Evolutionary conservation across 306 rosid species (phyloP).

Genomic region (Quillaja saponaria): DNA sequence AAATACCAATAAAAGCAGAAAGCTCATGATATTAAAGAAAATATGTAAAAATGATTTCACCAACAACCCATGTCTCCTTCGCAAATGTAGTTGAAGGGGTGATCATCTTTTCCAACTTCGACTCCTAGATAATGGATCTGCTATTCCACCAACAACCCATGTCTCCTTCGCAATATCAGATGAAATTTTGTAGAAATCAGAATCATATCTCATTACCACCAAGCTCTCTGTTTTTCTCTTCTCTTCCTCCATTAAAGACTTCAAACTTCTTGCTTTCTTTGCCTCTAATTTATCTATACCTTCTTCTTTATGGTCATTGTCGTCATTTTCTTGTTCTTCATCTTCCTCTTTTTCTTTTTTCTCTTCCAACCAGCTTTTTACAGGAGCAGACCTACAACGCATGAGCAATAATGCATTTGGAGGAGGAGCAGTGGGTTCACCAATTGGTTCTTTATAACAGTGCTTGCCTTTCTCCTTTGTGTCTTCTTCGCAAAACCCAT

Average conservation of each 20-base stretch:
- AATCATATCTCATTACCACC: slow-evolving; percentile 55
- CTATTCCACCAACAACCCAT: slow-evolving; percentile 75
- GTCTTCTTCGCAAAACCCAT: slow-evolving; percentile 35
- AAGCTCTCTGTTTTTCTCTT: slow-evolving; percentile 46
- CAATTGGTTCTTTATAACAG: slow-evolving; percentile 12
- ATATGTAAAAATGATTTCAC: no score
- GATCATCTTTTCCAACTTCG: slow-evolving; percentile 79
- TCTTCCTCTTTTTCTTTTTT: slow-evolving; percentile 20
- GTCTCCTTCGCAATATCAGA: slow-evolving; percentile 82
- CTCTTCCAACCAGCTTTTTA: slow-evolving; percentile 66
- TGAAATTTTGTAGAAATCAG: slow-evolving; percentile 60
- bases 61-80: no score
- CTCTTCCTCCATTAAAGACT: slow-evolving; percentile 77
- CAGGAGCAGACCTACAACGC: slow-evolving; percentile 96
- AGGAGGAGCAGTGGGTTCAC: slow-evolving; percentile 53
- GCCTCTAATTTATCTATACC: slow-evolving; percentile 15
- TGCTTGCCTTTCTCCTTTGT: slow-evolving; percentile 15
- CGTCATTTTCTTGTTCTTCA: slow-evolving; percentile 8
- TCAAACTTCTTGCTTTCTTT: slow-evolving; percentile 60
- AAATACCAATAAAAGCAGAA: background rate
- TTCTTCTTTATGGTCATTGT: slow-evolving; percentile 12
- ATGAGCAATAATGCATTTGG: slow-evolving; percentile 82
- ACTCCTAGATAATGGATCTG: slow-evolving; percentile 62
- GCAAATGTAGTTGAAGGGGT: background rate
- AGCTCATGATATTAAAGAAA: background rate